phyloP scores from a whole-genome alignment of 164 flowering plant species.

The Dillenia turbinata region DNA sequence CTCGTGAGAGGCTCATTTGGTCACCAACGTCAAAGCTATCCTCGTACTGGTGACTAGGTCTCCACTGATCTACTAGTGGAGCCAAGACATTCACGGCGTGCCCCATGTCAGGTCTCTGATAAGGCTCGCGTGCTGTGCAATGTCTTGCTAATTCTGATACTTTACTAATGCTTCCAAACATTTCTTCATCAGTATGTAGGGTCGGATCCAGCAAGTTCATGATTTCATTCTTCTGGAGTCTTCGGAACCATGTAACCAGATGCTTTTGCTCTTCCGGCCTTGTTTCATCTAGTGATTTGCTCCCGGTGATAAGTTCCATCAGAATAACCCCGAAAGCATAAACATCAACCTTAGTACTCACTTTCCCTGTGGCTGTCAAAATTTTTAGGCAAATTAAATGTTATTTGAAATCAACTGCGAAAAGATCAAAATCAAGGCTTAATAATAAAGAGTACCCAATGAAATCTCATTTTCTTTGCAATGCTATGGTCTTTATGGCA shows the following conservation, averaged over 20 bases:
- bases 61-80: constrained; percentile 62
- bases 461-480: too few species aligned
- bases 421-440: constrained; percentile 9
- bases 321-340: constrained; percentile 39
- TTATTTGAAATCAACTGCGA: too few species aligned
- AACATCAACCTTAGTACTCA: constrained; percentile 41
- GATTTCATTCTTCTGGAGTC: constrained; percentile 29
- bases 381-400: too few species aligned
- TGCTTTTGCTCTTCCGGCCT: constrained; percentile 36
- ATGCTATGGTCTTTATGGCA: too few species aligned
- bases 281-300: constrained; percentile 31
- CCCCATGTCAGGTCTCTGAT: constrained; percentile 54
- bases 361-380: constrained; percentile 39
- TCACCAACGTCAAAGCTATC: constrained; percentile 23
- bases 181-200: constrained; percentile 42
- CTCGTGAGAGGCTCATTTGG: constrained; percentile 30
- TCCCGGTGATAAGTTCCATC: constrained; percentile 39
- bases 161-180: constrained; percentile 28
- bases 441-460: too few species aligned
- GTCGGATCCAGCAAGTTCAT: constrained; percentile 27
- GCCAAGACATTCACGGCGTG: constrained; percentile 43
- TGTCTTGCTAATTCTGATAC: constrained; percentile 56
- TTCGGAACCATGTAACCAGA: constrained; percentile 48
- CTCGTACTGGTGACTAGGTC: constrained; percentile 30
- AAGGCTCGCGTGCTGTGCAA: constrained; percentile 50